Conservation (phyloP, 441 rosid genomes). For the Pelargonium fulgidum region DNA sequence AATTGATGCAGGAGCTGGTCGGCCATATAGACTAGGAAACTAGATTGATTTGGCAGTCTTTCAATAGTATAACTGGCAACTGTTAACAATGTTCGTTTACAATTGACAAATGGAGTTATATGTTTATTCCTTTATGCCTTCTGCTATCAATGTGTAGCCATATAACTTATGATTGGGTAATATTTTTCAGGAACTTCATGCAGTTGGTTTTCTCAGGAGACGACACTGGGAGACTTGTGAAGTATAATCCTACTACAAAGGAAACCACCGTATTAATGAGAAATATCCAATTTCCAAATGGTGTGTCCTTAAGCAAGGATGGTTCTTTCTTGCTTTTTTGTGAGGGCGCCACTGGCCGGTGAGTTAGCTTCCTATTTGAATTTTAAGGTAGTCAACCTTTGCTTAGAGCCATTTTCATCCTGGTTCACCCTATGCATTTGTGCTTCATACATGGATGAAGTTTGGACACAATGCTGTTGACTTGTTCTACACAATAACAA, state of each 20-base stretch:
- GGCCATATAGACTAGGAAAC: not conserved
- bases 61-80: not conserved
- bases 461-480: too few species aligned
- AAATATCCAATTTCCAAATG: slow-evolving; percentile 75
- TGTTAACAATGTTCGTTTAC: not conserved
- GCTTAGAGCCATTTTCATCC: not conserved
- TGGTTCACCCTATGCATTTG: not conserved
- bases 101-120: not conserved
- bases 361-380: slow-evolving; percentile 14
- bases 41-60: not conserved
- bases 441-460: not conserved
- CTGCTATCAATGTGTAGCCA: not conserved
- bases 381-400: not conserved
- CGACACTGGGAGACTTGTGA: slow-evolving; percentile 59
- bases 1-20: not conserved
- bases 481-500: too few species aligned
- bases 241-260: slow-evolving; percentile 55
- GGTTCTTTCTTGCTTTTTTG: slow-evolving; percentile 65
- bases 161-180: not conserved
- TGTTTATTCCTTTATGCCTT: not conserved
- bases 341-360: slow-evolving; percentile 64
- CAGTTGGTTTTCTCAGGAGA: slow-evolving; percentile 72
- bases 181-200: slow-evolving; percentile 63
- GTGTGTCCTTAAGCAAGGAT: slow-evolving; percentile 76
- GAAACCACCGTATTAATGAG: slow-evolving; percentile 54